Evolutionary conservation across 805 yeast species (phyloP).

Genomic region (Candida easanensis): DNA sequence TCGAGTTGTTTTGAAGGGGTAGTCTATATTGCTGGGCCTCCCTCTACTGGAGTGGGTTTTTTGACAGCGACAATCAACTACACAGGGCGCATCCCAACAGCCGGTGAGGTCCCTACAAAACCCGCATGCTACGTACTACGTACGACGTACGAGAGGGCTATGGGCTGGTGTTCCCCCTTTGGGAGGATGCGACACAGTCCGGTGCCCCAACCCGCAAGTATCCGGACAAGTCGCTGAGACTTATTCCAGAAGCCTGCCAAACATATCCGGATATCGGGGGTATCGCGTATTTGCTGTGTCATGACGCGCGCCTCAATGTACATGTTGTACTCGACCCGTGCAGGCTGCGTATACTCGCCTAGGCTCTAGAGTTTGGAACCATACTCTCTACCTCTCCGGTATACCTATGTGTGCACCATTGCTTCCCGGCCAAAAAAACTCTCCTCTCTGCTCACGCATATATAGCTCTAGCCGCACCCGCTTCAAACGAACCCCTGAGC

Average conservation of each 20-base stretch:
- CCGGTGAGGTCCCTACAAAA: too few species aligned
- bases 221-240: neutral
- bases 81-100: too few species aligned
- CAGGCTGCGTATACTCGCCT: conserved; percentile 4
- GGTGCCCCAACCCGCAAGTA: neutral
- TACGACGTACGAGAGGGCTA: too few species aligned
- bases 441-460: neutral
- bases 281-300: conserved; percentile 9
- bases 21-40: too few species aligned
- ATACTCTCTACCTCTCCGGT: neutral
- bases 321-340: neutral
- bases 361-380: conserved; percentile 9
- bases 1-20: too few species aligned
- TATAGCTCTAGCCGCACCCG: conserved; percentile 5
- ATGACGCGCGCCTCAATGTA: neutral
- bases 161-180: too few species aligned
- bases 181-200: too few species aligned
- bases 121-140: too few species aligned
- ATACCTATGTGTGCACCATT: neutral
- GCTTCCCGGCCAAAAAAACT: neutral
- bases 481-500: neutral
- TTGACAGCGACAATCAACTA: too few species aligned
- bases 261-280: conserved; percentile 7
- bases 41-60: too few species aligned
- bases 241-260: conserved; percentile 10